phyloP scores from a whole-genome alignment of 2,329 filamentous ascomycete genomes.

The Penicillium concentricum region DNA sequence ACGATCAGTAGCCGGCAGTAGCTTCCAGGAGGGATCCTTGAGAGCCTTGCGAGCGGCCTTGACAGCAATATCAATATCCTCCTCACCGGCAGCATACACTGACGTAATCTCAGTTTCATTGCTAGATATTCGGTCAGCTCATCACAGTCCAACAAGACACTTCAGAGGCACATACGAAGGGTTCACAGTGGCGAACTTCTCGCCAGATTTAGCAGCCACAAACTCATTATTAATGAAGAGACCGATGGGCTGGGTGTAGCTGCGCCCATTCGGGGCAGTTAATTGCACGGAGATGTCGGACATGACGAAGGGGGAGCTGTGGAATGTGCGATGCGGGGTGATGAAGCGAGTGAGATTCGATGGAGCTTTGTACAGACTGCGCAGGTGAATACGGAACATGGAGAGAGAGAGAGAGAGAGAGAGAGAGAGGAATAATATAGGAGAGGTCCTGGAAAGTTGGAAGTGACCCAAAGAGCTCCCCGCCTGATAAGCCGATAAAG shows the following conservation, averaged over 20 bases:
- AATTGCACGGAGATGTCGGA: slow-evolving; percentile 53
- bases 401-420: background rate
- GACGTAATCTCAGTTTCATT: slow-evolving; percentile 68
- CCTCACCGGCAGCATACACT: slow-evolving; percentile 59
- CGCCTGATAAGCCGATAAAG: slow-evolving; percentile 23
- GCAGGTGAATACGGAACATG: slow-evolving; percentile 14
- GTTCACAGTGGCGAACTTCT: slow-evolving; percentile 67
- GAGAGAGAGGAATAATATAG: background rate
- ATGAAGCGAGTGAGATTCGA: background rate
- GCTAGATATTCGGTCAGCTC: slow-evolving; percentile 35
- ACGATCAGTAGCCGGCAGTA: slow-evolving; percentile 55
- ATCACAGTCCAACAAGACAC: background rate
- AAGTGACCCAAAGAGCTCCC: slow-evolving; percentile 2
- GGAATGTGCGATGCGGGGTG: slow-evolving; percentile 20
- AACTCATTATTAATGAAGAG: slow-evolving; percentile 84
- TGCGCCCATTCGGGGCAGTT: slow-evolving; percentile 71
- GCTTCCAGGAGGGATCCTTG: slow-evolving; percentile 37
- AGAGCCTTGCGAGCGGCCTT: slow-evolving; percentile 37
- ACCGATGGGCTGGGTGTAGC: slow-evolving; percentile 71
- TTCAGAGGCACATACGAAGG: slow-evolving; percentile 50
- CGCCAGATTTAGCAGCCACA: slow-evolving; percentile 63
- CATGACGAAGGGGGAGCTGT: slow-evolving; percentile 33
- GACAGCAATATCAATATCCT: slow-evolving; percentile 35
- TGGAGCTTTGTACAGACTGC: slow-evolving; percentile 10
- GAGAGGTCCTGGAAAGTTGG: background rate